phyloP scores from a whole-genome alignment of 2,329 filamentous ascomycete genomes.

The Dissoconium aciculare region DNA sequence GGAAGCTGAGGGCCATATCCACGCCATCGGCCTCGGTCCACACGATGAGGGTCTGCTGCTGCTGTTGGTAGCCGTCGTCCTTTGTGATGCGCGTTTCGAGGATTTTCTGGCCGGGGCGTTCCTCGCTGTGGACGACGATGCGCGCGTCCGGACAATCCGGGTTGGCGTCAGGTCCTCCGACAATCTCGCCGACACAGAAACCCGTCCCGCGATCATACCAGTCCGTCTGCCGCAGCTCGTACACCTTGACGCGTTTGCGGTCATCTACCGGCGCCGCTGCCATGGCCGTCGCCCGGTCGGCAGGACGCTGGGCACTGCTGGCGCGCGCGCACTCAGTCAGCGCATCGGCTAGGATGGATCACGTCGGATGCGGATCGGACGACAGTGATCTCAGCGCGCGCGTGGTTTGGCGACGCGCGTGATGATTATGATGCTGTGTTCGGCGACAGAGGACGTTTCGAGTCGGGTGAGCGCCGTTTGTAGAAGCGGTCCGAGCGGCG shows the following conservation, averaged over 20 bases:
- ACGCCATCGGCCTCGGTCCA: constrained; percentile 87
- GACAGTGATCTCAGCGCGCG: too few relatives aligned
- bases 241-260: constrained; percentile 78
- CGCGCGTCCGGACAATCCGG: constrained; percentile 57
- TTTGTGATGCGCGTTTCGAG: constrained; percentile 82
- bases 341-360: too few relatives aligned
- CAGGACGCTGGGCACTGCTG: too few relatives aligned
- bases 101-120: constrained; percentile 67
- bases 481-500: too few relatives aligned
- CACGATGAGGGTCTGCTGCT: constrained; percentile 96
- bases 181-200: constrained; percentile 69
- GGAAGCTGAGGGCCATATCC: constrained; percentile 96
- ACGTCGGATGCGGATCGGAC: too few relatives aligned
- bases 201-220: constrained; percentile 97
- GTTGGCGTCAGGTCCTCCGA: constrained; percentile 30
- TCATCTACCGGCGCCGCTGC: constrained; percentile 31
- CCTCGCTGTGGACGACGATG: constrained; percentile 86
- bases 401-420: too few relatives aligned
- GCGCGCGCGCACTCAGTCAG: too few relatives aligned
- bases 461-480: too few relatives aligned
- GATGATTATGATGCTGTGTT: too few relatives aligned
- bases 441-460: too few relatives aligned
- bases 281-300: constrained; percentile 10
- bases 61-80: constrained; percentile 94
- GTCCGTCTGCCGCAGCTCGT: constrained; percentile 95